A percentile compares a stretch with the other conserved stretches of the same genome.
Evolutionary conservation across 352 stramenopile species (phyloP).

Genomic region (Globisporangium takayamanum): DNA sequence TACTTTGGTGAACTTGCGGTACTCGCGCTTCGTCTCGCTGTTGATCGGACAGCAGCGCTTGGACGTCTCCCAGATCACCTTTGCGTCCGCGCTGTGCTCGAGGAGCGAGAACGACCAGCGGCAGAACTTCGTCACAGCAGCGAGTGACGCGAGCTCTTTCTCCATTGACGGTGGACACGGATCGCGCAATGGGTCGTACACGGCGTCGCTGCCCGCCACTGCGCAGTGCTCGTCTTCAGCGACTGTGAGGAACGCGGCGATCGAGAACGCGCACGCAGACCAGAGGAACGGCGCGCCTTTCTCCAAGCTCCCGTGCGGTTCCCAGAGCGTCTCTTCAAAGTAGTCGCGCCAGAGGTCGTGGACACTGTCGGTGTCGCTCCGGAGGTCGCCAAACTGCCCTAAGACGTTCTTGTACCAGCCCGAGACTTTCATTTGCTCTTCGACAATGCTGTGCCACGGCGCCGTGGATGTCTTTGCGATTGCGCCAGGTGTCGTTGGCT

Average conservation of each 20-base stretch:
- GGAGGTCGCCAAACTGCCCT: conserved; percentile 50
- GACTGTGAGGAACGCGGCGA: conserved; percentile 70
- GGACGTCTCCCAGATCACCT: conserved; percentile 85
- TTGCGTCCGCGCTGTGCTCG: conserved; percentile 78
- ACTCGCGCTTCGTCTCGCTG: conserved; percentile 80
- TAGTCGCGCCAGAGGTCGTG: conserved; percentile 84
- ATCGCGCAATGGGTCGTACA: conserved; percentile 55
- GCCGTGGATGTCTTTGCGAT: conserved; percentile 6
- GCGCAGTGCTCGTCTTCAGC: conserved; percentile 50
- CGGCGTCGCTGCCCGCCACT: conserved; percentile 6
- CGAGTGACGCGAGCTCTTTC: conserved; percentile 76
- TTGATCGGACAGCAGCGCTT: conserved; percentile 84
- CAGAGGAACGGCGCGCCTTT: conserved; percentile 82
- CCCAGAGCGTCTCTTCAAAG: conserved; percentile 84
- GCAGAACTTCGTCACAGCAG: conserved; percentile 77
- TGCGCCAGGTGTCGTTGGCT: neutral
- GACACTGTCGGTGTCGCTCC: conserved; percentile 43
- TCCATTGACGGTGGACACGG: conserved; percentile 58
- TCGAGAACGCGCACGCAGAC: conserved; percentile 75
- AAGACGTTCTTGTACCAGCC: conserved; percentile 70
- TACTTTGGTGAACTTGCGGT: conserved; percentile 86
- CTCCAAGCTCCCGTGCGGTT: conserved; percentile 80
- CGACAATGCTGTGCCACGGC: conserved; percentile 52
- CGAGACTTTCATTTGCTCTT: conserved; percentile 51
- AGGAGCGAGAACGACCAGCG: conserved; percentile 84